Conservation (phyloP, 805 yeast species). For the Ogataea salicorniae region DNA sequence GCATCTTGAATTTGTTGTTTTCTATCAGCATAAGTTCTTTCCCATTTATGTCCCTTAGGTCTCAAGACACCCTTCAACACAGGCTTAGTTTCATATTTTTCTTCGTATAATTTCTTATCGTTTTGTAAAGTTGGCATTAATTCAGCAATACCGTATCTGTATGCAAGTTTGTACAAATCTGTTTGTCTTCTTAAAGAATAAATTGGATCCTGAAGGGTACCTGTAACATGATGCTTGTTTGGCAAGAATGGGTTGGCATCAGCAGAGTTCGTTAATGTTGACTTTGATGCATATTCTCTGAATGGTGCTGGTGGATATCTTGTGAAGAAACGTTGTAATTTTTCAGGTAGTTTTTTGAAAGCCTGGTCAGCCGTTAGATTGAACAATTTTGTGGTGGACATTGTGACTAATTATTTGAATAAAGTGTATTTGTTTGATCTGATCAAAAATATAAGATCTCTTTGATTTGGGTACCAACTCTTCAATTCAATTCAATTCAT, state of each 20-base stretch:
- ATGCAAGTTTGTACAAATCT: slow-evolving; percentile 77
- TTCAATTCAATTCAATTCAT: not conserved
- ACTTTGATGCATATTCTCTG: slow-evolving; percentile 55
- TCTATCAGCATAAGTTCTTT: slow-evolving; percentile 58
- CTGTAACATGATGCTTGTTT: slow-evolving; percentile 77
- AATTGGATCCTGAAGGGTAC: slow-evolving; percentile 69
- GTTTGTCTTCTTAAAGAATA: slow-evolving; percentile 79
- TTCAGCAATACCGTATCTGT: slow-evolving; percentile 72
- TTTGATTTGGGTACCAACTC: too few relatives aligned
- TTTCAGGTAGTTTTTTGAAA: slow-evolving; percentile 53
- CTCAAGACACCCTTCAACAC: slow-evolving; percentile 70
- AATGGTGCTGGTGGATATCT: slow-evolving; percentile 85
- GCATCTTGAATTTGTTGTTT: slow-evolving; percentile 61
- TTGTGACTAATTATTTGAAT: slow-evolving; percentile 1
- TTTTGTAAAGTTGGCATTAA: slow-evolving; percentile 64
- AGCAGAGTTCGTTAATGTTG: slow-evolving; percentile 60
- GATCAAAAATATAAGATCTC: too few relatives aligned
- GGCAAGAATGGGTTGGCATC: slow-evolving; percentile 85
- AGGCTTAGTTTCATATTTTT: slow-evolving; percentile 64
- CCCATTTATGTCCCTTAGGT: slow-evolving; percentile 82
- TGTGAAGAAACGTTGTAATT: slow-evolving; percentile 67
- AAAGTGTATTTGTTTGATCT: not conserved
- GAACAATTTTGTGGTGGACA: slow-evolving; percentile 19
- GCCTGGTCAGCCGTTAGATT: slow-evolving; percentile 30
- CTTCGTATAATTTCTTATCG: slow-evolving; percentile 67